phyloP scores from a whole-genome alignment of 2,329 filamentous ascomycete species.

The Fusarium anguioides region DNA sequence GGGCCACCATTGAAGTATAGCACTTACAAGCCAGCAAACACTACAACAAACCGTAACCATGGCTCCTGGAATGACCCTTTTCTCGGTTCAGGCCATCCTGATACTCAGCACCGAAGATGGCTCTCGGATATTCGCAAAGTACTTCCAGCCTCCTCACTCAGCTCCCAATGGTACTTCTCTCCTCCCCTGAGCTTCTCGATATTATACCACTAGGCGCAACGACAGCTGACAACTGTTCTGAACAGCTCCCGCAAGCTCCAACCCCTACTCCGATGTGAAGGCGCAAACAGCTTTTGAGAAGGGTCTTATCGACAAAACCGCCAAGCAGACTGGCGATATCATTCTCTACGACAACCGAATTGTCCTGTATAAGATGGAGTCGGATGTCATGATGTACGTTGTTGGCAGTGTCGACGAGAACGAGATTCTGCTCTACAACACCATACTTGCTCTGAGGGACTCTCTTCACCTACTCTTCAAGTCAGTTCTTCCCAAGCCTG shows the following conservation, averaged over 20 bases:
- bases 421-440: slow-evolving; percentile 95
- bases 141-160: slow-evolving; percentile 76
- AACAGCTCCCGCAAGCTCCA: slow-evolving; percentile 61
- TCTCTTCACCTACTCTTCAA: slow-evolving; percentile 91
- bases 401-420: slow-evolving; percentile 94
- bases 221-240: slow-evolving; percentile 42
- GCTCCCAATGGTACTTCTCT: slow-evolving; percentile 51
- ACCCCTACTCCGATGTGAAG: slow-evolving; percentile 89
- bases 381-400: slow-evolving; percentile 95
- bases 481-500: slow-evolving; percentile 60
- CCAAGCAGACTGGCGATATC: slow-evolving; percentile 94
- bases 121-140: slow-evolving; percentile 92
- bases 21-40: slow-evolving; percentile 36
- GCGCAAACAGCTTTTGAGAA: slow-evolving; percentile 98
- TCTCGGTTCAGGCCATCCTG: slow-evolving; percentile 80
- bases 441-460: slow-evolving; percentile 90
- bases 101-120: slow-evolving; percentile 88
- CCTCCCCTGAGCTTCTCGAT: slow-evolving; percentile 31
- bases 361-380: slow-evolving; percentile 97
- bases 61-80: slow-evolving; percentile 80
- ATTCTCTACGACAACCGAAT: slow-evolving; percentile 97
- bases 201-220: slow-evolving; percentile 40
- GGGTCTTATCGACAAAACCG: slow-evolving; percentile 93
- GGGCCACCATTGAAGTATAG: slow-evolving; percentile 41
- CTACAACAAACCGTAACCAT: slow-evolving; percentile 56